phyloP scores from a whole-genome alignment of 352 stramenopile genomes.

The Pythium myriotylum region DNA sequence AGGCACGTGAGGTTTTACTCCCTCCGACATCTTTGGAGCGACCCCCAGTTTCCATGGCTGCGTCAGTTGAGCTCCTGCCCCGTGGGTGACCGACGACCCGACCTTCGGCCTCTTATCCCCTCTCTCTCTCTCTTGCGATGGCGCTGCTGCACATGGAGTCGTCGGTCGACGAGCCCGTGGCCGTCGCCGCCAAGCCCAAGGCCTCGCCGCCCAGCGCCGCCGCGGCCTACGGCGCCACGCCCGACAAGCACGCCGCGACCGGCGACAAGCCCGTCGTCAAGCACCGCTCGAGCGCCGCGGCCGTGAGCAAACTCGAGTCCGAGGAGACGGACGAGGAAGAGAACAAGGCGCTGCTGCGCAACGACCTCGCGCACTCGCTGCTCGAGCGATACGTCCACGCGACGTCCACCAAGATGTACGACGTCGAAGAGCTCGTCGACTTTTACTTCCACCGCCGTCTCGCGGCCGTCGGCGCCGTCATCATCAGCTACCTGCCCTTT shows the following conservation, averaged over 20 bases:
- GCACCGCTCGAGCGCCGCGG: conserved; percentile 10
- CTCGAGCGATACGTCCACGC: conserved; percentile 72
- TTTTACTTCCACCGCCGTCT: conserved; percentile 85
- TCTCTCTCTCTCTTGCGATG: neutral
- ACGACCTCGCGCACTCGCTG: conserved; percentile 39
- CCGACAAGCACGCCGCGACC: neutral
- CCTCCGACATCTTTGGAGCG: neutral
- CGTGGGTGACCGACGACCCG: neutral
- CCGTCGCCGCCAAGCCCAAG: too few species aligned
- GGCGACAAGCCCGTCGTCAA: conserved; percentile 13
- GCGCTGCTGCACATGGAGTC: conserved; percentile 15
- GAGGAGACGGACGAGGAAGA: conserved; percentile 14
- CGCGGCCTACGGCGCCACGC: neutral
- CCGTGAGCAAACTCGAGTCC: conserved; percentile 5
- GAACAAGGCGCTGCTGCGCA: conserved; percentile 19
- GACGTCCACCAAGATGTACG: conserved; percentile 85
- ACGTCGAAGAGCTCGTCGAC: conserved; percentile 85
- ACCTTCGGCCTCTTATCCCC: neutral
- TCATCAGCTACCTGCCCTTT: conserved; percentile 85
- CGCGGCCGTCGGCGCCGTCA: conserved; percentile 65
- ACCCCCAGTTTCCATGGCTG: neutral
- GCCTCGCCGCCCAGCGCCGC: too few species aligned
- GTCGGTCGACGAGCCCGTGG: neutral
- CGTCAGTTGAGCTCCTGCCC: conserved; percentile 13
- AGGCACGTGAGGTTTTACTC: conserved; percentile 8